Evolutionary conservation across 2,329 filamentous ascomycete species (phyloP).

Genomic region (Talaromyces funiculosus): DNA sequence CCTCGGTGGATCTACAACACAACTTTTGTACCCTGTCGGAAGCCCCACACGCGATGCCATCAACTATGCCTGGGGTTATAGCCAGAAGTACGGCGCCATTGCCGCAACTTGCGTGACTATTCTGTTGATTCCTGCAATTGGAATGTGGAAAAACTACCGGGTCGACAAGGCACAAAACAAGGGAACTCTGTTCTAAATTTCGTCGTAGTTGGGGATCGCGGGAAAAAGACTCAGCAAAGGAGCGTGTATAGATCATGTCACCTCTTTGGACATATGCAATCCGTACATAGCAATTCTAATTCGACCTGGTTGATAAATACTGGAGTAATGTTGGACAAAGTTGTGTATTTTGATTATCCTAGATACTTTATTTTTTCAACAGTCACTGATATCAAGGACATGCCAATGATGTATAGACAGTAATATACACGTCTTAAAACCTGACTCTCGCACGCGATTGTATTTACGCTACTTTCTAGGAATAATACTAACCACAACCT

Average conservation of each 20-base stretch:
- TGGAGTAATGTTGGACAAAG: background rate
- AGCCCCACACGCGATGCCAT: conserved; percentile 28
- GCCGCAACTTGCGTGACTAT: conserved; percentile 30
- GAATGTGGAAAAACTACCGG: conserved; percentile 36
- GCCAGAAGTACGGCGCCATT: conserved; percentile 33
- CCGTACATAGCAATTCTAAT: background rate
- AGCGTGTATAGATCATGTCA: background rate
- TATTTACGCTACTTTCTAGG: background rate
- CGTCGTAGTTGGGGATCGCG: background rate
- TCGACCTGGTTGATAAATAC: background rate
- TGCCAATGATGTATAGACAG: too few species aligned
- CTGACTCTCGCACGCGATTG: too few species aligned
- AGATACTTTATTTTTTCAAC: too few species aligned
- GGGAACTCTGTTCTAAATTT: conserved; percentile 24
- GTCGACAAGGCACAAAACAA: conserved; percentile 38
- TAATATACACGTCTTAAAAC: background rate
- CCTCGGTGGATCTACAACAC: conserved; percentile 23
- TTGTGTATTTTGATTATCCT: background rate
- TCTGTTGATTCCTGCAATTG: conserved; percentile 30
- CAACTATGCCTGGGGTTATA: conserved; percentile 34
- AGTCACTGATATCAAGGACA: background rate
- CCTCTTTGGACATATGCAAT: background rate
- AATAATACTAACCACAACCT: conserved; percentile 48
- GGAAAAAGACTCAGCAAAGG: background rate
- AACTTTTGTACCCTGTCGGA: conserved; percentile 28